Base-by-base conservation (phyloP, 2,329 filamentous ascomycete genomes). In the Lasiodiplodia citricola region DNA sequence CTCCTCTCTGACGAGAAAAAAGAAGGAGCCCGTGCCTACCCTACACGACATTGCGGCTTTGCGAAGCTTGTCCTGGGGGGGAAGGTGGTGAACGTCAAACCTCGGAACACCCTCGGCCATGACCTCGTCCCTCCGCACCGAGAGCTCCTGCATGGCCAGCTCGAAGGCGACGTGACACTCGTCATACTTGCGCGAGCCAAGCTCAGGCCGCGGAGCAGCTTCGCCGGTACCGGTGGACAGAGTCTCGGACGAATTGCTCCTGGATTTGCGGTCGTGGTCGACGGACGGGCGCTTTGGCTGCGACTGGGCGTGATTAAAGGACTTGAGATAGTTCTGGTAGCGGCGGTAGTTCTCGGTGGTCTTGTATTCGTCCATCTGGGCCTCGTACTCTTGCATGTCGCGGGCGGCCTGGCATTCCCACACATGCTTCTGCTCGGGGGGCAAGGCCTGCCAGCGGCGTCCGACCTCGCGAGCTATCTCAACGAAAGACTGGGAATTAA, bases 281-380 rank as follows among this genome's bases (percentile, higher is more conserved):
- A 41, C 8, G 35, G 55, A 21, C 4, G 56, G 47, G 10, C n/a
- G 28, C 62, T 41, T 50, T 11, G 51, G n/a, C 1, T 65, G 28
- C 4, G 50, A n/a, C 16, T 51, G 37, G 23, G 51, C 64, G 57
- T 79, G 77, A 25, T 72, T 79, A 73, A 81, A 81, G 21, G 76
- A 74, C 28, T 73, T 74, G 60, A 81, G 70, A 51, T 80, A 81
- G 23, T 66, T 66, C 57, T 80, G 78, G 47, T 81, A 78, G 60
- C 75, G 77, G 55, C 75, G 76, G 75, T 77, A 80, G 37, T 71
- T 74, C 18, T 79, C 77, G 0, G 78, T 81, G 44, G 75, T 78
- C 67, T 79, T 79, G 70, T 81, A 81, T 58, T 78, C 75, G 64
- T 81, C 79, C 77, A 81, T 80, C 44, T 77, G 76, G 4, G 73